These are phyloP conservation scores for Cladosporium sp. DNA, from an alignment of 2,329 filamentous ascomycete genomes.

Conservation along the genomic window DNA sequence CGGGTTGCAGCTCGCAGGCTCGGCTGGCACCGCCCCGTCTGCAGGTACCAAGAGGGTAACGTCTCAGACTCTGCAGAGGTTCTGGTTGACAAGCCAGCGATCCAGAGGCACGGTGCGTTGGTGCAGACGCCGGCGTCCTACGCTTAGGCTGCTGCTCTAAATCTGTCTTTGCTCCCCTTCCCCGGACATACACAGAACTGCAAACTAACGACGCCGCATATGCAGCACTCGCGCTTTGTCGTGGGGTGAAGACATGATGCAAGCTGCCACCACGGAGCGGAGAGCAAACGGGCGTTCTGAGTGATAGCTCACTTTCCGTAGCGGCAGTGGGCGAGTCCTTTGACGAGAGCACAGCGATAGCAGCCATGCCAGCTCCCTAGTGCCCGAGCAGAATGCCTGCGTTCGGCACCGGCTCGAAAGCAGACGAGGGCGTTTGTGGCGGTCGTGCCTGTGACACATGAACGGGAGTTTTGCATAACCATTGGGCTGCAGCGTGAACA, in stretches of 20 bases:
- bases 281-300: background rate
- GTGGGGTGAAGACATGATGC: background rate
- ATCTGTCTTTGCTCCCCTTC: conserved; percentile 12
- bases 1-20: conserved; percentile 12
- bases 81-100: background rate
- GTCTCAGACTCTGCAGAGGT: background rate
- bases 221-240: background rate
- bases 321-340: background rate
- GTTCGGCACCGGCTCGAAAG: conserved; percentile 7
- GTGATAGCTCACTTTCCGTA: conserved; percentile 5
- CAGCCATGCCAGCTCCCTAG: conserved; percentile 1
- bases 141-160: conserved; percentile 2
- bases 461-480: conserved; percentile 17
- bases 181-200: background rate
- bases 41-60: conserved; percentile 14
- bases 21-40: conserved; percentile 7
- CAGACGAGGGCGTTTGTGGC: conserved; percentile 18
- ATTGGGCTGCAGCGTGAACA: conserved; percentile 16
- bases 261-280: background rate
- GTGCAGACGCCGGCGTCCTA: background rate
- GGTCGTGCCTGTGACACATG: conserved; percentile 16
- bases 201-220: background rate
- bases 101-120: conserved; percentile 3
- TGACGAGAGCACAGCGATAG: background rate
- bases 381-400: conserved; percentile 6